phyloP scores from a whole-genome alignment of 257 asterid species.

The Solanum rostratum region DNA sequence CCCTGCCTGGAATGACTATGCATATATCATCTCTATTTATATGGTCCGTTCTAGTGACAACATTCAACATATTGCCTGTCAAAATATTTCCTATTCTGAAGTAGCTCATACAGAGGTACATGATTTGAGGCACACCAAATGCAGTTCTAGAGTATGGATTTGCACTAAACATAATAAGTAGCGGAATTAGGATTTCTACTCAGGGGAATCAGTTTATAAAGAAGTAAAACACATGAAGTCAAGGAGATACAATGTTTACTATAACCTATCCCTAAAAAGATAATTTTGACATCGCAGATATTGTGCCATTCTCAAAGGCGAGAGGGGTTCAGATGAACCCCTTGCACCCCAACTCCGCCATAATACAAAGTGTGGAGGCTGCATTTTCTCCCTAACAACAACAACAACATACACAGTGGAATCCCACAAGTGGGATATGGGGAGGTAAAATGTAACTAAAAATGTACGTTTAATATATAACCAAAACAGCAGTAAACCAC shows the following conservation, averaged over 20 bases:
- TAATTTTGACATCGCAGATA: neutral
- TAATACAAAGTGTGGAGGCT: neutral
- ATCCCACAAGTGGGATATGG: no score
- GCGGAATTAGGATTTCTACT: neutral
- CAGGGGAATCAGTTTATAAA: neutral
- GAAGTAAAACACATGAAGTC: neutral
- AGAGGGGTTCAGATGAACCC: neutral
- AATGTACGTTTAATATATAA: neutral
- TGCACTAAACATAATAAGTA: neutral
- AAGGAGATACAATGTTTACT: neutral
- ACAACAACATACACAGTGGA: no score
- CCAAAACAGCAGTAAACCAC: neutral
- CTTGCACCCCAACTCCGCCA: neutral
- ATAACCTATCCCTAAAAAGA: neutral
- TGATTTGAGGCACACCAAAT: neutral
- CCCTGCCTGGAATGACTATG: neutral
- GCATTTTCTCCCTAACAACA: neutral
- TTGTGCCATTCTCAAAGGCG: neutral
- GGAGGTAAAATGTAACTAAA: neutral
- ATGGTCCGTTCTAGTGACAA: neutral
- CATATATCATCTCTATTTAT: neutral
- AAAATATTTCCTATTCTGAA: neutral
- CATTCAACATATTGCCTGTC: neutral
- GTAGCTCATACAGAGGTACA: neutral
- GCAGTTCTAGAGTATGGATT: neutral